Evolutionary conservation across 257 asterid genomes (phyloP).

Genomic region (Penstemon newberryi): DNA sequence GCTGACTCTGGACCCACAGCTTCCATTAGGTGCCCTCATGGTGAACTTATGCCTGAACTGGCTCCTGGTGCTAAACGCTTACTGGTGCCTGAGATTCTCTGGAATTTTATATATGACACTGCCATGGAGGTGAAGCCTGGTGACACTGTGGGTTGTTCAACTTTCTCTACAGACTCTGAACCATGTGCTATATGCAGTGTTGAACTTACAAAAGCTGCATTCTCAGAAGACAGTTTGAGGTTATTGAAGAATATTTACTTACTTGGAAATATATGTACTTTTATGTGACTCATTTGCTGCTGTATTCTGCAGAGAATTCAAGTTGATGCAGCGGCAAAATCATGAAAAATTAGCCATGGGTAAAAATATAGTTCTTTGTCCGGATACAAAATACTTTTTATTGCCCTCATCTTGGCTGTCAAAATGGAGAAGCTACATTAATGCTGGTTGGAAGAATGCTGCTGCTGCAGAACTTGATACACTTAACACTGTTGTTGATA

Average conservation of each 20-base stretch:
- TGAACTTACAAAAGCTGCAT: constrained; percentile 76
- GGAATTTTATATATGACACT: constrained; percentile 69
- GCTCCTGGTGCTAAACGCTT: constrained; percentile 88
- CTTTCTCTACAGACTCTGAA: constrained; percentile 64
- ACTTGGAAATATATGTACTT: constrained; percentile 13
- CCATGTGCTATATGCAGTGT: constrained; percentile 74
- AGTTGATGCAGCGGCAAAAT: constrained; percentile 71
- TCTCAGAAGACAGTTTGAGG: constrained; percentile 86
- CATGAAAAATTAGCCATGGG: constrained; percentile 81
- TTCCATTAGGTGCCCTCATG: constrained; percentile 88
- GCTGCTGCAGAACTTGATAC: constrained; percentile 62
- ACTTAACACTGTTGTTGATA: constrained; percentile 54
- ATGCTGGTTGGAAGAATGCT: constrained; percentile 67
- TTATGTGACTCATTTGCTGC: constrained; percentile 37
- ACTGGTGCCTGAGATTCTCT: constrained; percentile 79
- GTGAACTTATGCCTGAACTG: constrained; percentile 82
- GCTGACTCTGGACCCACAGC: constrained; percentile 99
- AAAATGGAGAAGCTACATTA: constrained; percentile 73
- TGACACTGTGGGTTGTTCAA: constrained; percentile 65
- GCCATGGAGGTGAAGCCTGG: constrained; percentile 79
- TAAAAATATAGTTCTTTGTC: constrained; percentile 54
- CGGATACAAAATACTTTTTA: constrained; percentile 62
- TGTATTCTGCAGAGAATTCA: constrained; percentile 76
- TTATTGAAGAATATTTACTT: constrained; percentile 35
- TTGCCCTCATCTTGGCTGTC: constrained; percentile 88